Conservation (phyloP, 805 yeast species). For the Kodamaea sagamina region DNA sequence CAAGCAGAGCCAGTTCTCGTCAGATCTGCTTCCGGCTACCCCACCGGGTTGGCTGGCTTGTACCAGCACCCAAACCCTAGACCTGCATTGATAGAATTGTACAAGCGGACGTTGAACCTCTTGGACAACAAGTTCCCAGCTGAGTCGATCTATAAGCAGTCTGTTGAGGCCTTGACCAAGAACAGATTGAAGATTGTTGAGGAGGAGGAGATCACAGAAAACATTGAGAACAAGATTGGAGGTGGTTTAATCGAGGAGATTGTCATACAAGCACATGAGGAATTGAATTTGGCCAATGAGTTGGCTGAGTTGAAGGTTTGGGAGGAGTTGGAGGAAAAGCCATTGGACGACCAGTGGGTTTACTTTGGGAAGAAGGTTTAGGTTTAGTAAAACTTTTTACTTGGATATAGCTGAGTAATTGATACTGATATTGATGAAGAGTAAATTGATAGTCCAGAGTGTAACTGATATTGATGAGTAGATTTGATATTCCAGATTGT, state of each 20-base stretch:
- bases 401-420: no score
- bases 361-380: constrained; percentile 69
- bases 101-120: constrained; percentile 64
- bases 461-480: no score
- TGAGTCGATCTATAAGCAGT: constrained; percentile 72
- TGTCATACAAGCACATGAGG: constrained; percentile 80
- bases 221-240: constrained; percentile 73
- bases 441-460: no score
- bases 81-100: constrained; percentile 71
- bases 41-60: constrained; percentile 81
- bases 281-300: constrained; percentile 64
- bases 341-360: constrained; percentile 81
- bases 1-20: constrained; percentile 56
- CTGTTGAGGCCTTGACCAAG: constrained; percentile 70
- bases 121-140: constrained; percentile 65
- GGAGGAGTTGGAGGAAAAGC: constrained; percentile 81
- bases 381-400: no score
- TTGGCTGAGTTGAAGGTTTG: constrained; percentile 70
- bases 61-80: constrained; percentile 81
- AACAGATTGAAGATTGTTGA: constrained; percentile 70
- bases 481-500: no score
- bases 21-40: constrained; percentile 61
- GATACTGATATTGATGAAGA: no score
- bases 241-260: constrained; percentile 84
- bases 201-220: constrained; percentile 57